Evolutionary conservation across 169 alveolate species (phyloP).

Genomic region (Cryptosporidium ubiquitum): DNA sequence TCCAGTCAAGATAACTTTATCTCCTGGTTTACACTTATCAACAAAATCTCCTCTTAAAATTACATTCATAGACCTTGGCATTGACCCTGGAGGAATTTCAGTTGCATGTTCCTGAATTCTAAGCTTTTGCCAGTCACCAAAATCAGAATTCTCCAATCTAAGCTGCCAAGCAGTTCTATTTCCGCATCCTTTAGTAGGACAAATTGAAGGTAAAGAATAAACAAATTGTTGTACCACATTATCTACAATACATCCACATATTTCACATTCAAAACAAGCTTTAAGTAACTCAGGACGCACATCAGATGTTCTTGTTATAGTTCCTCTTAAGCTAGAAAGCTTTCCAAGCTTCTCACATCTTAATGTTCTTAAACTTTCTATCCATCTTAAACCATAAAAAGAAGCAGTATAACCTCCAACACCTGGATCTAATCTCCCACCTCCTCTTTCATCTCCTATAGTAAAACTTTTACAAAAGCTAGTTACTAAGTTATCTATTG

Average conservation of each 20-base stretch:
- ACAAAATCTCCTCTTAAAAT: constrained; percentile 92
- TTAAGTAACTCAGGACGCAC: constrained; percentile 95
- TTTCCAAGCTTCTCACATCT: constrained; percentile 92
- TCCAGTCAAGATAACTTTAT: constrained; percentile 92
- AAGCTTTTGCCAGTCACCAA: constrained; percentile 95
- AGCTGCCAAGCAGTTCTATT: constrained; percentile 88
- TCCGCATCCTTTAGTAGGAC: constrained; percentile 77
- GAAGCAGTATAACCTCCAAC: constrained; percentile 40
- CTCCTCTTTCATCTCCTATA: constrained; percentile 6
- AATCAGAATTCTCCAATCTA: constrained; percentile 86
- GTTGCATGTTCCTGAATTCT: constrained; percentile 94
- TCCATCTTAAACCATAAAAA: constrained; percentile 57
- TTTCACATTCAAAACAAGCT: constrained; percentile 92
- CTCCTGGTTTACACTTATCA: constrained; percentile 97
- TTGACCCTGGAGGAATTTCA: constrained; percentile 95
- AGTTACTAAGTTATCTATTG: constrained; percentile 31
- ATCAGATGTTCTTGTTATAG: constrained; percentile 96
- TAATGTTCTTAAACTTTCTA: constrained; percentile 78
- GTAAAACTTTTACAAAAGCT: constrained; percentile 42
- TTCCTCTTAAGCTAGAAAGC: constrained; percentile 92
- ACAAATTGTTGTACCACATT: constrained; percentile 93
- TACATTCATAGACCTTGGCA: constrained; percentile 97
- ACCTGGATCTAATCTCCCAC: not conserved
- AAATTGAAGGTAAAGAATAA: constrained; percentile 89
- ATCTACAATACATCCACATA: constrained; percentile 89